phyloP scores from a whole-genome alignment of 306 rosid genomes.

The Medicago arabica region DNA sequence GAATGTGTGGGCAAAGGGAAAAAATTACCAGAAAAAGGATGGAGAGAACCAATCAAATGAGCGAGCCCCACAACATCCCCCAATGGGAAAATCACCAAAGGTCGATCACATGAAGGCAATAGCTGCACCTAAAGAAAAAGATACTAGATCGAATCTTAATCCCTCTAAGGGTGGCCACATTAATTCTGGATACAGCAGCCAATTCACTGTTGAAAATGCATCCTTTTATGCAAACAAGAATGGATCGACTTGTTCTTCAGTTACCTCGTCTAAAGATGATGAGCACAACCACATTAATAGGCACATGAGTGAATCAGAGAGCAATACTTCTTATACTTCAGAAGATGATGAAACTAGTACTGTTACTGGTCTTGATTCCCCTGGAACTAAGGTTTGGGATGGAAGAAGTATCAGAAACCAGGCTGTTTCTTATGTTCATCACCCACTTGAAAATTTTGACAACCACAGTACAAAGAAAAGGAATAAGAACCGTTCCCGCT shows the following conservation, averaged over 20 bases:
- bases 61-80: slow-evolving; percentile 53
- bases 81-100: slow-evolving; percentile 49
- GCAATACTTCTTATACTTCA: slow-evolving; percentile 78
- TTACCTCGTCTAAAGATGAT: slow-evolving; percentile 53
- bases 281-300: slow-evolving; percentile 47
- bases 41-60: slow-evolving; percentile 59
- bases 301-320: slow-evolving; percentile 65
- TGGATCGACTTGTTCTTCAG: slow-evolving; percentile 45
- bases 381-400: slow-evolving; percentile 97
- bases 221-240: slow-evolving; percentile 46
- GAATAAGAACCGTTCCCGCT: slow-evolving; percentile 59
- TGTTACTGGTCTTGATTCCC: slow-evolving; percentile 92
- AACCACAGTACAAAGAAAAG: slow-evolving; percentile 59
- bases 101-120: slow-evolving; percentile 50
- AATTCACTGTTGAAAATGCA: slow-evolving; percentile 43
- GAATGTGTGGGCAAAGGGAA: slow-evolving; percentile 93
- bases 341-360: slow-evolving; percentile 75
- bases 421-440: slow-evolving; percentile 79
- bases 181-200: slow-evolving; percentile 52
- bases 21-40: slow-evolving; percentile 68
- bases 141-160: slow-evolving; percentile 49
- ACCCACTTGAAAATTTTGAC: slow-evolving; percentile 87
- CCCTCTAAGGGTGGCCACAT: slow-evolving; percentile 49
- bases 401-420: slow-evolving; percentile 81
- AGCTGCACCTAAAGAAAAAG: slow-evolving; percentile 56